Evolutionary conservation across 768 basidiomycete genomes (phyloP).

Genomic region (Pleurotus citrinopileatus): DNA sequence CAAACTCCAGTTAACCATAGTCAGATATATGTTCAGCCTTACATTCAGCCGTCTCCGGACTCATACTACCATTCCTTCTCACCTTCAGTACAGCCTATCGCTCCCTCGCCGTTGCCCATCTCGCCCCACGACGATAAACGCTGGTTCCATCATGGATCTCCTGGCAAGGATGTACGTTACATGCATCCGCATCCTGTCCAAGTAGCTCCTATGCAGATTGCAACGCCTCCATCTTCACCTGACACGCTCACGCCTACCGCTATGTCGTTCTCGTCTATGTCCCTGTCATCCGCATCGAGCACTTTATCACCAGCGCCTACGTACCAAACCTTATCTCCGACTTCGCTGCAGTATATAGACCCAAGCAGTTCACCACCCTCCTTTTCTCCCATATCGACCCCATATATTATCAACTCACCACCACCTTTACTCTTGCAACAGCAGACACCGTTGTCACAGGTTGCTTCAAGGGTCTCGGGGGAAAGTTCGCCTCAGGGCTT

Average conservation of each 20-base stretch:
- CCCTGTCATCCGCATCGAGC: slow-evolving; percentile 1
- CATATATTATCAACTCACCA: background rate
- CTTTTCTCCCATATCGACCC: background rate
- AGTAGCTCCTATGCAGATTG: background rate
- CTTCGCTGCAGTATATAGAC: background rate
- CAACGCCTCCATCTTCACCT: background rate
- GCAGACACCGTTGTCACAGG: background rate
- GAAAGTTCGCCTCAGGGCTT: slow-evolving; percentile 1
- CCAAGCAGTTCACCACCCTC: background rate
- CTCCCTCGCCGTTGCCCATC: background rate
- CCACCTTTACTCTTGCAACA: slow-evolving; percentile 8
- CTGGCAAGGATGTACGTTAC: background rate
- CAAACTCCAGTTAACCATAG: background rate
- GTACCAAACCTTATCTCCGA: background rate
- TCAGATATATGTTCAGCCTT: slow-evolving; percentile 3
- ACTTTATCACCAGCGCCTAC: slow-evolving; percentile 3
- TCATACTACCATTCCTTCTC: slow-evolving; percentile 4
- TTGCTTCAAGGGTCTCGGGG: background rate
- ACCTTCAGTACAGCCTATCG: background rate
- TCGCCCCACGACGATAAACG: slow-evolving; percentile 4
- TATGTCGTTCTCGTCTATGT: slow-evolving; percentile 8
- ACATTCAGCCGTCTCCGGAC: slow-evolving; percentile 2
- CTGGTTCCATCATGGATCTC: background rate
- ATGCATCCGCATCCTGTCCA: background rate
- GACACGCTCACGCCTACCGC: slow-evolving; percentile 4